Percentiles rank a stretch among this genome's conserved stretches.
Evolutionary conservation across 208 protist genomes (phyloP).

Genomic region (Trypanosoma brucei): DNA sequence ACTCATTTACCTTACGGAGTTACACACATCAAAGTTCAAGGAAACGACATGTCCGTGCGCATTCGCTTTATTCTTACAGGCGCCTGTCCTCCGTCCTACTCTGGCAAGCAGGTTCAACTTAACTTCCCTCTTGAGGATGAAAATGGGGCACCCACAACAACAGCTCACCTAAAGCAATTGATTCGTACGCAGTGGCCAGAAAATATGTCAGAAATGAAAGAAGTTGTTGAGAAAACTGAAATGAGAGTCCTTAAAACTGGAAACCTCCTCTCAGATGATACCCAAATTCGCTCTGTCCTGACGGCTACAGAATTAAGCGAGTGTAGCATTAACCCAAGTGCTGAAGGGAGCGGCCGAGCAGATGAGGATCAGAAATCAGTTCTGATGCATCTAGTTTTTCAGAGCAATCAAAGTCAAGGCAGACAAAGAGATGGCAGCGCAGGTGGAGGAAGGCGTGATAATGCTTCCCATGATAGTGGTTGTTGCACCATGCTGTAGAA

Average conservation of each 20-base stretch:
- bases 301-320: slow-evolving; percentile 29
- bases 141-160: slow-evolving; percentile 39
- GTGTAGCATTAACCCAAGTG: slow-evolving; percentile 18
- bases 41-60: slow-evolving; percentile 20
- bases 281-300: slow-evolving; percentile 31
- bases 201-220: slow-evolving; percentile 48
- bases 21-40: too few relatives aligned
- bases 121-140: slow-evolving; percentile 37
- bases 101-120: slow-evolving; percentile 54
- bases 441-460: background rate
- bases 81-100: slow-evolving; percentile 51
- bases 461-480: slow-evolving; percentile 6
- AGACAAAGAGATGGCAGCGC: slow-evolving; percentile 8
- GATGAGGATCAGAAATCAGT: slow-evolving; percentile 32
- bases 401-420: background rate
- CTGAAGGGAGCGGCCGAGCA: slow-evolving; percentile 10
- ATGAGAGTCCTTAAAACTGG: slow-evolving; percentile 71
- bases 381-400: slow-evolving; percentile 61
- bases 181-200: slow-evolving; percentile 59
- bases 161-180: slow-evolving; percentile 34
- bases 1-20: too few relatives aligned
- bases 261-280: slow-evolving; percentile 39
- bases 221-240: slow-evolving; percentile 22
- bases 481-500: slow-evolving; percentile 49
- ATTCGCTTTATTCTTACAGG: slow-evolving; percentile 73